Evolutionary conservation across 1,284 basidiomycete species (phyloP).

Genomic region (Ganoderma meredithae): DNA sequence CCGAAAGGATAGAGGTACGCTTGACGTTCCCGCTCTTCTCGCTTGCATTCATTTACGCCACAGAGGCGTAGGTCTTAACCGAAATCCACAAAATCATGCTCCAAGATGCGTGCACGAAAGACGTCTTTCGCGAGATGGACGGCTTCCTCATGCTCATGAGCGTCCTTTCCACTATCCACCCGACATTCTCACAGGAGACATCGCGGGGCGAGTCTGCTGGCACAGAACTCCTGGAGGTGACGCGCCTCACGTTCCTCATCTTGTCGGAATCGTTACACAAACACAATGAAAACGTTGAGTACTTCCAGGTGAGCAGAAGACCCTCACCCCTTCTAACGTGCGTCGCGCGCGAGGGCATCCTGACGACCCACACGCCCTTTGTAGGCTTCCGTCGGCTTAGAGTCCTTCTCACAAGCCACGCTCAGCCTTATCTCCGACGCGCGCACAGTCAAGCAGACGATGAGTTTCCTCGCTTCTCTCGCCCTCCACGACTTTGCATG

Average conservation of each 20-base stretch:
- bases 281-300: conserved; percentile 62
- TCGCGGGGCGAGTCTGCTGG: conserved; percentile 52
- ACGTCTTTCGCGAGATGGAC: conserved; percentile 80
- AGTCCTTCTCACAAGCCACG: conserved; percentile 64
- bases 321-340: no score
- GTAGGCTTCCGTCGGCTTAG: conserved; percentile 72
- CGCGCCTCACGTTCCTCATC: conserved; percentile 65
- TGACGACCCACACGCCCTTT: neutral
- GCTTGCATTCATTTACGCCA: conserved; percentile 6
- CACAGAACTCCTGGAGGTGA: conserved; percentile 58
- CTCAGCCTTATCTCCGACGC: conserved; percentile 56
- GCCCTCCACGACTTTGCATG: conserved; percentile 68
- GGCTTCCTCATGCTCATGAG: conserved; percentile 79
- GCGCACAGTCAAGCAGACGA: conserved; percentile 55
- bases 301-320: conserved; percentile 64
- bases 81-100: conserved; percentile 69
- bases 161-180: conserved; percentile 65
- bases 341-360: conserved; percentile 7
- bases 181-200: conserved; percentile 44
- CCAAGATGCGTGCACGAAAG: conserved; percentile 68
- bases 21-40: neutral
- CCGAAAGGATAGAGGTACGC: conserved; percentile 59
- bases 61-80: conserved; percentile 54
- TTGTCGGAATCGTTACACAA: conserved; percentile 68
- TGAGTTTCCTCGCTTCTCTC: conserved; percentile 71